Conservation (phyloP, 2,329 filamentous ascomycete genomes). For the Gaeumannomyces tritici region DNA sequence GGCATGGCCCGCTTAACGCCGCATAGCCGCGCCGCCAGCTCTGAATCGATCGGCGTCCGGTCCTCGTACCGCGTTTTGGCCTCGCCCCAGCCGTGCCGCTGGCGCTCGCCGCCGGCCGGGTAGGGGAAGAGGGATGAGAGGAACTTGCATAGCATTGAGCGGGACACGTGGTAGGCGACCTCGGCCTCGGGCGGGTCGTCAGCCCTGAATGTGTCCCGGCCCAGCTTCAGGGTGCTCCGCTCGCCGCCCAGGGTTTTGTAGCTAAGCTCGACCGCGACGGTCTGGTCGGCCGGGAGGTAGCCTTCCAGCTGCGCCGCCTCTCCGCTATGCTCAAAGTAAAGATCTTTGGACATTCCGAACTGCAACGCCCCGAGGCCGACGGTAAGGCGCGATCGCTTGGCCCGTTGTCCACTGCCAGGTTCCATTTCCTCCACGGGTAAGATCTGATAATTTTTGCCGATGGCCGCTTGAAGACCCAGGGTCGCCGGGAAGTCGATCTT, state of each 20-base stretch:
- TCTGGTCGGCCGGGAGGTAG: constrained; percentile 6
- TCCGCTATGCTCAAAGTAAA: constrained; percentile 31
- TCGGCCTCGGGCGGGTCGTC: constrained; percentile 20
- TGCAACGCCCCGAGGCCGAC: constrained; percentile 43
- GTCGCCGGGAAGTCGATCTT: constrained; percentile 25
- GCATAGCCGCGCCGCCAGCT: background rate
- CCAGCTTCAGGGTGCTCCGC: background rate
- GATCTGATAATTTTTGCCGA: constrained; percentile 24
- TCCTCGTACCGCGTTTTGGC: background rate
- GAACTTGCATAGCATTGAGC: constrained; percentile 39
- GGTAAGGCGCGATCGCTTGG: constrained; percentile 15
- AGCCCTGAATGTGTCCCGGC: constrained; percentile 11
- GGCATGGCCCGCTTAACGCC: background rate
- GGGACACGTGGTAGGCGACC: constrained; percentile 41
- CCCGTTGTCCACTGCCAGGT: constrained; percentile 2
- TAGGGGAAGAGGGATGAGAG: constrained; percentile 34
- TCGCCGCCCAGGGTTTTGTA: constrained; percentile 19
- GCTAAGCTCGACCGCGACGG: constrained; percentile 23
- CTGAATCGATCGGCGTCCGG: background rate
- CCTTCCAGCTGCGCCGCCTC: constrained; percentile 7
- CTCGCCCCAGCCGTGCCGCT: background rate
- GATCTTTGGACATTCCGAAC: constrained; percentile 50
- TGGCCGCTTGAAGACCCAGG: constrained; percentile 27
- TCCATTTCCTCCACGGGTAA: too few species aligned
- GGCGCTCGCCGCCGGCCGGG: constrained; percentile 25